A percentile compares a stretch with the other conserved stretches of the same genome.
These are phyloP conservation scores for Colletotrichum tropicicola DNA, from an alignment of 2,329 filamentous ascomycete species.

Conservation along the genomic window DNA sequence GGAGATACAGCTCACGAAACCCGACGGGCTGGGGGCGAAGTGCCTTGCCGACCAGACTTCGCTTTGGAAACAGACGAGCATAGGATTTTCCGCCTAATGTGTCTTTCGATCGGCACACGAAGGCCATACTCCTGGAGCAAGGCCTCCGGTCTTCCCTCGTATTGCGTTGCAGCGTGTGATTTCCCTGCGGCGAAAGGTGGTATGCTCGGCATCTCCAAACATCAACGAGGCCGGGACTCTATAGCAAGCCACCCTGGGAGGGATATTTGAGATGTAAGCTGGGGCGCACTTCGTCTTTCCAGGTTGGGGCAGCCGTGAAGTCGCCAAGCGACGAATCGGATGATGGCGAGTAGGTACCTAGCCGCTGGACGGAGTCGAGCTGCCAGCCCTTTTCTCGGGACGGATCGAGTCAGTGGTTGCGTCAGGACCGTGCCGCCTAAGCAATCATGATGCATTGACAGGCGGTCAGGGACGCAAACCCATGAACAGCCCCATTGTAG, in stretches of 20 bases:
- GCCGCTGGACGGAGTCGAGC: slow-evolving; percentile 1
- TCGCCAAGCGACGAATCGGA: slow-evolving; percentile 12
- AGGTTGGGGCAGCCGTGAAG: neutral
- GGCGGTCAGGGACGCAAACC: slow-evolving; percentile 5
- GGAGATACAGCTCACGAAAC: neutral
- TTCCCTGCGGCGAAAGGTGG: neutral
- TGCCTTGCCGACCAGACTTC: neutral
- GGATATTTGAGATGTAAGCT: neutral
- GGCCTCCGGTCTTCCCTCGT: neutral
- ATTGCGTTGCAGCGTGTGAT: neutral
- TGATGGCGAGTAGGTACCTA: slow-evolving; percentile 2
- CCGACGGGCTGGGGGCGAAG: neutral
- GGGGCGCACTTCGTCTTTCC: neutral
- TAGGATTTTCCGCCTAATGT: neutral
- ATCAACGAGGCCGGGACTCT: neutral
- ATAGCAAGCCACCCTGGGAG: neutral
- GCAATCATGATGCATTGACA: neutral
- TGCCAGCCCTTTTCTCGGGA: slow-evolving; percentile 14
- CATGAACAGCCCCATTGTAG: neutral
- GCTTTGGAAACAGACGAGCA: neutral
- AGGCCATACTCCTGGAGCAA: neutral
- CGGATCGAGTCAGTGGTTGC: slow-evolving; percentile 16
- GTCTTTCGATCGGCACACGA: neutral
- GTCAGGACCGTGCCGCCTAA: slow-evolving; percentile 11
- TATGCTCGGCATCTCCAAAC: neutral